A percentile compares a stretch with the other conserved stretches of the same genome.
These are phyloP conservation scores for Aspergillus terreus DNA, from an alignment of 2,329 filamentous ascomycete species.

Conservation along the genomic window DNA sequence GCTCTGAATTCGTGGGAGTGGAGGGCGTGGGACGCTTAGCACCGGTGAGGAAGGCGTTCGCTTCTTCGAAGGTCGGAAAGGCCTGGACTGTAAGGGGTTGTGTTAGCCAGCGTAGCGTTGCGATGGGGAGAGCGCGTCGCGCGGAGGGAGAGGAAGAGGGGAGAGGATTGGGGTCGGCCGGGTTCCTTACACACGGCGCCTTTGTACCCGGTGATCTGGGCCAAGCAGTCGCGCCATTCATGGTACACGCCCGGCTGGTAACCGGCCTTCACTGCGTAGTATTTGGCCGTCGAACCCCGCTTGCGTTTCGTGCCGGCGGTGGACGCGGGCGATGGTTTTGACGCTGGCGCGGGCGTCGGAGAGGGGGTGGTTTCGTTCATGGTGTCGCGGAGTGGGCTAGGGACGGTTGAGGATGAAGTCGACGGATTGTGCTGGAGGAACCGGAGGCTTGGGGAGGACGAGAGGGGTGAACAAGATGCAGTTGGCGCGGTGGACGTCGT, in stretches of 20 bases:
- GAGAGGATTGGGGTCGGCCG: neutral
- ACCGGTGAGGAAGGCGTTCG: constrained; percentile 71
- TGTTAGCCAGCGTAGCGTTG: neutral
- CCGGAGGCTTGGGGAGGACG: neutral
- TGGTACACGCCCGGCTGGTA: constrained; percentile 61
- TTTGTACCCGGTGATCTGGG: constrained; percentile 59
- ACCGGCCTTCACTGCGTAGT: constrained; percentile 62
- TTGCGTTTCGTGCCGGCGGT: constrained; percentile 55
- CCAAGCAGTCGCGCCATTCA: constrained; percentile 60
- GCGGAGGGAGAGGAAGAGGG: no score
- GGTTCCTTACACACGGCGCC: constrained; percentile 63
- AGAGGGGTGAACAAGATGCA: constrained; percentile 1
- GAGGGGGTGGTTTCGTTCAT: constrained; percentile 35
- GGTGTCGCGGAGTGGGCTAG: constrained; percentile 5
- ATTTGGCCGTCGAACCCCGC: constrained; percentile 50
- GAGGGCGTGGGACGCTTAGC: constrained; percentile 42
- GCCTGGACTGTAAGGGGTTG: constrained; percentile 63
- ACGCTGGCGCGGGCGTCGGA: constrained; percentile 29
- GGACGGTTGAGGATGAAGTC: neutral
- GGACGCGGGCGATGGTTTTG: constrained; percentile 26
- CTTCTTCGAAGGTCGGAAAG: constrained; percentile 69
- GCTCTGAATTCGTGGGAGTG: constrained; percentile 32
- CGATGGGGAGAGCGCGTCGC: no score
- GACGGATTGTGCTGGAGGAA: neutral
- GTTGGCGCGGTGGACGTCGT: constrained; percentile 6